Evolutionary conservation across 257 asterid species (phyloP).

Genomic region (Catharanthus roseus): DNA sequence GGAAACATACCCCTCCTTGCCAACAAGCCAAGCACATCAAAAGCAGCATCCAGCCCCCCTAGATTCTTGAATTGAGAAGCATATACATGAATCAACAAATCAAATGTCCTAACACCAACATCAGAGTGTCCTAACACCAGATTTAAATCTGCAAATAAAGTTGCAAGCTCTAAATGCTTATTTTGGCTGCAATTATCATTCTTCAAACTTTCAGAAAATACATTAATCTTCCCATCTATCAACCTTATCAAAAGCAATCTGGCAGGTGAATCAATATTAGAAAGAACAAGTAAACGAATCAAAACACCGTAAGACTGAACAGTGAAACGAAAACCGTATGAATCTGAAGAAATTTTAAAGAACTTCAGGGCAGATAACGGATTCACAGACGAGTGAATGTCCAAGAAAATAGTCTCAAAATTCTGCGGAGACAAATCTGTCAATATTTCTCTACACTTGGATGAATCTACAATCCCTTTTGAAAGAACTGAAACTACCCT

Average conservation of each 20-base stretch:
- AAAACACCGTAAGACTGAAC: constrained; percentile 60
- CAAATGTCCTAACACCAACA: constrained; percentile 42
- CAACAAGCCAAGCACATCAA: constrained; percentile 49
- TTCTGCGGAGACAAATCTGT: constrained; percentile 38
- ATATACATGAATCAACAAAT: constrained; percentile 70
- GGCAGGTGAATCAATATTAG: constrained; percentile 58
- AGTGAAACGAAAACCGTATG: constrained; percentile 46
- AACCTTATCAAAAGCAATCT: constrained; percentile 65
- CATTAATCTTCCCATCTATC: constrained; percentile 54
- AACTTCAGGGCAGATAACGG: constrained; percentile 63
- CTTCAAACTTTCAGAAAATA: constrained; percentile 27
- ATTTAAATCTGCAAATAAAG: constrained; percentile 37
- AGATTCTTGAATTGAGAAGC: constrained; percentile 43
- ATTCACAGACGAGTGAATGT: constrained; percentile 42
- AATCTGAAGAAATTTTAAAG: constrained; percentile 48
- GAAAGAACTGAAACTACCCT: constrained; percentile 51
- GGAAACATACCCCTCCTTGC: constrained; percentile 57
- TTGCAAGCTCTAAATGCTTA: constrained; percentile 50
- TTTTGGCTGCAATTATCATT: background rate
- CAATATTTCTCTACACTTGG: constrained; percentile 43
- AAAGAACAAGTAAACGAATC: constrained; percentile 50
- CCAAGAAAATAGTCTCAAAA: constrained; percentile 60
- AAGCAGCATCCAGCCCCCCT: constrained; percentile 45
- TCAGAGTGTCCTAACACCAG: constrained; percentile 20
- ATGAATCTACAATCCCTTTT: constrained; percentile 30